Percentiles rank a stretch among this genome's conserved stretches.
Evolutionary conservation across 164 flowering plant genomes (phyloP).

Genomic region (Chimonanthus salicifolius): DNA sequence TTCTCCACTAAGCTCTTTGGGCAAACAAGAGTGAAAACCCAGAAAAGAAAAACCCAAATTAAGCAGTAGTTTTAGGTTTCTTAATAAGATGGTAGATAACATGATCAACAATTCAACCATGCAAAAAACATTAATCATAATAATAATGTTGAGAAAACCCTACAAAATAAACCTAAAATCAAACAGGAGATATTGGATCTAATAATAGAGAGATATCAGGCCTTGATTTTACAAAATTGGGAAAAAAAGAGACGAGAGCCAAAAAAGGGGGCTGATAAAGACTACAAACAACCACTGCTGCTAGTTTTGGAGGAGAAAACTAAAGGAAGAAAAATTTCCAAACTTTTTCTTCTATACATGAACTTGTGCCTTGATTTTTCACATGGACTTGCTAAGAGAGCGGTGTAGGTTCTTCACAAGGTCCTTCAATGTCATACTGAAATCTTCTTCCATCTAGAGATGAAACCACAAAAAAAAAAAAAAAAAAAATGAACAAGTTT

Average conservation of each 20-base stretch:
- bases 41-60: neutral
- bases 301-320: no score
- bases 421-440: conserved; percentile 44
- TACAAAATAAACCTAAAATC: conserved; percentile 12
- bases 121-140: conserved; percentile 13
- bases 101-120: conserved; percentile 27
- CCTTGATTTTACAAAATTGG: neutral
- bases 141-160: conserved; percentile 8
- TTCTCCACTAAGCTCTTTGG: neutral
- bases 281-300: neutral
- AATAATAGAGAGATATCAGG: conserved; percentile 2
- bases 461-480: neutral
- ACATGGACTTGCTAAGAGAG: conserved; percentile 16
- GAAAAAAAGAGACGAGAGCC: no score
- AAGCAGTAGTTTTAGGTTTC: neutral
- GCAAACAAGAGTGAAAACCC: neutral
- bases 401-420: conserved; percentile 38
- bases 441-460: conserved; percentile 59
- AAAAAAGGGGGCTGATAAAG: neutral
- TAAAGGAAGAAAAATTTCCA: neutral
- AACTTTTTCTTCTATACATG: neutral
- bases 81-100: conserved; percentile 20
- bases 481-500: neutral
- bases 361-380: neutral
- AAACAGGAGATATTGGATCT: neutral